Base-by-base conservation (phyloP, 805 yeast species). In the Myxozyma lipomycoides region DNA sequence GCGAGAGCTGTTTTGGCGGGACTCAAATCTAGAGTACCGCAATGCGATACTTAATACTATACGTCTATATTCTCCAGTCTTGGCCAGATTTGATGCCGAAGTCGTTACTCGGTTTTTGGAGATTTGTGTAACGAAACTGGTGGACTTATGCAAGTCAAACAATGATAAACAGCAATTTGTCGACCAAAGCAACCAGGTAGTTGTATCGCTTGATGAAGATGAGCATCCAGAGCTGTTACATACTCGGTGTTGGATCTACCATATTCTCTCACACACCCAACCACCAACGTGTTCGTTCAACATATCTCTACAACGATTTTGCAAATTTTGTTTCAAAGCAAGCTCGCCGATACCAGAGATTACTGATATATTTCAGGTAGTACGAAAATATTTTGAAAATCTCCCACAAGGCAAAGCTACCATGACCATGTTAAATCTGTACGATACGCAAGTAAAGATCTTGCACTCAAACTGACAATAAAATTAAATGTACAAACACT, bases 261-360 rank as follows among this genome's bases (percentile, higher is more conserved):
- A 49, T 28, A 45, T 49, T 15, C 46, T 49, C 10, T 32, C 52
- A 24, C 30, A 40, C 25, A 28, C 32, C 32, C 12, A 28, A 28
- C 12, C 12, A 28, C 7, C 12, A 7, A 28, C 7, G 38, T n/a
- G 12, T 35, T 17, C 15, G 38, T 35, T 35, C n/a, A n/a, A n/a
- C n/a, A n/a, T 35, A 17, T 35, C 38, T 7, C 7, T 35, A 6
- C n/a, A 35, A 35, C 15, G 18, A 35, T 35, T 35, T 35, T 10
- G 15, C 38, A 35, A 35, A 35, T n/a, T 6, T 6, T 35, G 38
- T 17, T 6, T 35, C 6, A 10, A 35, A 15, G 38, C 19, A 10
- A 17, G 38, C 19, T 5, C 38, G 19, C 38, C 38, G 6, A 35
- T 17, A 17, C 38, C 38, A 15, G 38, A 12, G 6, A 17, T 35